A percentile compares a stretch with the other conserved stretches of the same genome.
Conservation (phyloP, 2,329 filamentous ascomycete species). For the Arthroderma sp. region DNA sequence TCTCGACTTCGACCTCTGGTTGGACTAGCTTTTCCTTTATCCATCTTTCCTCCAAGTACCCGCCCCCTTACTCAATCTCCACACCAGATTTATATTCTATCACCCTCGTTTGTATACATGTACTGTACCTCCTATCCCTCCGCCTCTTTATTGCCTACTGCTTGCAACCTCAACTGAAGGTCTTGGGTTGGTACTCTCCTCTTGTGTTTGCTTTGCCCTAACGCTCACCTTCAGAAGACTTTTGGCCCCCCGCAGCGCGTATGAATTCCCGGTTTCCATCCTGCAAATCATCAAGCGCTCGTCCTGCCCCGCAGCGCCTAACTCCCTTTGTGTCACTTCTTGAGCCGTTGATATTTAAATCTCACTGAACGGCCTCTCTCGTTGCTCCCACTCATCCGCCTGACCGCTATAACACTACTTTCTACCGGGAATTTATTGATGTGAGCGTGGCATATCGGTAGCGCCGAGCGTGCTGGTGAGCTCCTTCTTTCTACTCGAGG, state of each 20-base stretch:
- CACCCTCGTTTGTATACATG: conserved; percentile 1
- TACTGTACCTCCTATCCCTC: neutral
- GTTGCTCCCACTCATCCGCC: neutral
- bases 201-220: too few species aligned
- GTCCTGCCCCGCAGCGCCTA: conserved; percentile 3
- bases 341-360: conserved; percentile 1
- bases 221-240: too few species aligned
- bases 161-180: too few species aligned
- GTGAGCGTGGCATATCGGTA: too few species aligned
- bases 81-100: neutral
- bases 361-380: neutral
- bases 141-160: too few species aligned
- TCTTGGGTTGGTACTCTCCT: too few species aligned
- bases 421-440: too few species aligned
- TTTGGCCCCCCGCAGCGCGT: neutral
- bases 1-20: neutral
- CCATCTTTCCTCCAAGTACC: neutral
- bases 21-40: neutral
- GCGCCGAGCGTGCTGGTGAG: too few species aligned
- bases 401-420: too few species aligned
- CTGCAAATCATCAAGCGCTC: neutral
- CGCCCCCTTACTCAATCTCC: neutral
- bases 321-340: neutral
- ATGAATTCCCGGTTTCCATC: neutral
- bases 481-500: too few species aligned